Conservation (phyloP, 75 land plant species). For the Ceratopteris richardii region DNA sequence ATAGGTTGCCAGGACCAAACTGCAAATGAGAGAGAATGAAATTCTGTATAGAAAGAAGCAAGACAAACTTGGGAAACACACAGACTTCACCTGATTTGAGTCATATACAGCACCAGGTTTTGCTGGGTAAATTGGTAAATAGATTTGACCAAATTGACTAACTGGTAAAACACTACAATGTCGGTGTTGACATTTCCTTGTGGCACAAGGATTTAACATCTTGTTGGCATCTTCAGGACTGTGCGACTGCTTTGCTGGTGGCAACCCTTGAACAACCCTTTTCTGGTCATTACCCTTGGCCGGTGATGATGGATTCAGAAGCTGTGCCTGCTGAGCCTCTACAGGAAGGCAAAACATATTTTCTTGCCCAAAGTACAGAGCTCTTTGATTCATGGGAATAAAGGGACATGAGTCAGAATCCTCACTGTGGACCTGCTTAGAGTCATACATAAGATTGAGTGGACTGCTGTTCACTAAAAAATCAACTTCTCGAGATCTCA, state of each 20-base stretch:
- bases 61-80: neutral
- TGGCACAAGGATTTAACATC: no score
- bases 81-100: neutral
- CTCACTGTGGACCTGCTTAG: no score
- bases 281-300: neutral
- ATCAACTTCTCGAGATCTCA: no score
- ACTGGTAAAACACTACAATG: neutral
- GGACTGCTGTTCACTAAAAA: no score
- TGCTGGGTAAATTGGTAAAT: neutral
- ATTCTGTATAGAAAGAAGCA: neutral
- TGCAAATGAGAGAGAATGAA: neutral
- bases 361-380: no score
- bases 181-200: neutral
- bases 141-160: neutral
- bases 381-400: no score
- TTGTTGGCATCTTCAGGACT: no score
- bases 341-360: no score
- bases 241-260: neutral
- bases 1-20: neutral
- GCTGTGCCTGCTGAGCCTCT: no score
- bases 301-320: no score
- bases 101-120: neutral
- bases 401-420: no score
- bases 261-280: neutral
- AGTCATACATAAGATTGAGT: no score